Evolutionary conservation across 2,329 filamentous ascomycete genomes (phyloP), one percentile per base, ranked within the genome.

Genomic region (Neonectria faginata): DNA sequence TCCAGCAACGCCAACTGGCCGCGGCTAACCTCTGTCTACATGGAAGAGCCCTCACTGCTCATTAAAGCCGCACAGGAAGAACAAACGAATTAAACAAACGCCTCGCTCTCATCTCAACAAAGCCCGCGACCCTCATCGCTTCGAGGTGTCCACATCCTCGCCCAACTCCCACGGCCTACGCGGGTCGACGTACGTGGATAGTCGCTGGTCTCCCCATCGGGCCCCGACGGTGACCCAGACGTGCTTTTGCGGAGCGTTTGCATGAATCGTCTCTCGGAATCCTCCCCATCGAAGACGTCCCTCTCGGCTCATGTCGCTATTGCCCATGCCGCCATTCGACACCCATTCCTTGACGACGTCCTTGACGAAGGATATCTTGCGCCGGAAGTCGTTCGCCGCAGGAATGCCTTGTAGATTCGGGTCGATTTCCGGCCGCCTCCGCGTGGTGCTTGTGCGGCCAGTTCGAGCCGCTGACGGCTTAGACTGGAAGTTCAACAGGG

Each of bases 311-410:
- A 89, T 89, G 66, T 85, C 82, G 69, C 86, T 88, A 75, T 88
- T 89, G 57, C 92, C 92, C 33, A 94, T 79, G 2, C 92, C 92
- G 3, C 88, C 89, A 70, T 91, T 90, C 60, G 76, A 73, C 12
- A 89, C 86, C 92, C 92, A 95, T 76, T 93, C 90, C 67, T 85
- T 85, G 11, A 93, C 84, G 16, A 93, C 85, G 56, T 85, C 80
- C 69, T 86, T 84, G 72, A 94, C 88, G 75, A 94, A 94, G 64
- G 89, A 85, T 62, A 95, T 85, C 81, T 95, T 95, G 71, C 84
- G 84, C 36, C 89, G 87, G 75, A 95, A 88, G 68, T 90, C 87
- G 76, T 95, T 95, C 44, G 90, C 89, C 20, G 86, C 85, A 0
- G 92, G 90, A 60, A 93, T 88, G 60, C 85, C 83, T 75, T 89